phyloP scores from a whole-genome alignment of 164 flowering plant species.

The Litsea cubeba region DNA sequence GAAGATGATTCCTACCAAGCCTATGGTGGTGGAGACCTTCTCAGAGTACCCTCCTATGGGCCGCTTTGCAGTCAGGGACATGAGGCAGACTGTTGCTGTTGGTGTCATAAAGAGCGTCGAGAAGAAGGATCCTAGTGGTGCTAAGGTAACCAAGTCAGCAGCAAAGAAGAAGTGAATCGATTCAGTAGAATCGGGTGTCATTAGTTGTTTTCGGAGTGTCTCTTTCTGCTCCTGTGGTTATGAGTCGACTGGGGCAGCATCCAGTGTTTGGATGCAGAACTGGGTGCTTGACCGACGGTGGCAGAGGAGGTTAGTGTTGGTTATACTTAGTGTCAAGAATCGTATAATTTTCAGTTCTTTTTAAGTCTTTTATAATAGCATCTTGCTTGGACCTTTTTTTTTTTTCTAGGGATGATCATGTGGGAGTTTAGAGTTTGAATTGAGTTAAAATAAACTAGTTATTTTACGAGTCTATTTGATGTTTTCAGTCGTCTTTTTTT shows the following conservation, averaged over 20 bases:
- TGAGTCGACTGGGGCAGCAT: background rate
- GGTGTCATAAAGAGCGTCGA: constrained; percentile 69
- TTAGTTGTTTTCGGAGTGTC: background rate
- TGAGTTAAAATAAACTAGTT: too few relatives aligned
- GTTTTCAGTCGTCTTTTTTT: too few relatives aligned
- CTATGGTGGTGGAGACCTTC: constrained; percentile 76
- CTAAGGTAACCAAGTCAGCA: constrained; percentile 72
- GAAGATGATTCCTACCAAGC: constrained; percentile 74
- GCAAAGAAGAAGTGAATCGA: constrained; percentile 42
- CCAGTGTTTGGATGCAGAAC: constrained; percentile 2
- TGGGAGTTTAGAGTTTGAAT: too few relatives aligned
- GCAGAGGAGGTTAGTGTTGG: background rate
- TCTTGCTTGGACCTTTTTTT: too few relatives aligned
- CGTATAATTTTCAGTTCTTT: too few relatives aligned
- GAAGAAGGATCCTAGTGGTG: constrained; percentile 62
- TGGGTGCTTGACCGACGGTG: constrained; percentile 18
- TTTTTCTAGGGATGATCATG: too few relatives aligned
- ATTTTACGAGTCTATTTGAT: too few relatives aligned
- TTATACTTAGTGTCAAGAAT: background rate
- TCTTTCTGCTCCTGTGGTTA: background rate
- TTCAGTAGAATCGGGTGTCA: background rate
- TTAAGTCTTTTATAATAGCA: too few relatives aligned
- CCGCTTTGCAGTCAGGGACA: constrained; percentile 74
- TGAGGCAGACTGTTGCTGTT: constrained; percentile 65
- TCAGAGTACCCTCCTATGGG: constrained; percentile 65